Base-by-base conservation (phyloP, 2,329 filamentous ascomycete genomes). In the Alternaria consortialis region DNA sequence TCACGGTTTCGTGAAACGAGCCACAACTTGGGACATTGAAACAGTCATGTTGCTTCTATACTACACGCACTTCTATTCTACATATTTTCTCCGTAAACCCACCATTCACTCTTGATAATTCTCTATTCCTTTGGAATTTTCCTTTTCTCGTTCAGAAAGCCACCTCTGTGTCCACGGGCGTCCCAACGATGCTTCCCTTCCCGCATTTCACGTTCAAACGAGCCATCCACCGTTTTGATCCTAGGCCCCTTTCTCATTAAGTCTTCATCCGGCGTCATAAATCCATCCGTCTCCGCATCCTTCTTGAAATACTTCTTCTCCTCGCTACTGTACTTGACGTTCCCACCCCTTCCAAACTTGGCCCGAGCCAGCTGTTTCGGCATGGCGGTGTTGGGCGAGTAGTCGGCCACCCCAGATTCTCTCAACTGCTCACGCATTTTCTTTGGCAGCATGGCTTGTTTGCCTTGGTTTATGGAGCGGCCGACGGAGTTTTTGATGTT, bases 401-500 rank as follows among this genome's bases (percentile, higher is more conserved):
- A 67, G 8, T 57, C 25, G 2, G 32, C 40, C 5, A 34, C 8
- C 1, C 65, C 63, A 9, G 32, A 2, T 2, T 62, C 40, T 7
- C 20, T 8, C 15, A 68, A 25, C 31, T 54, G 31, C 25, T 47
- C 6, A 1, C 68, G 67, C 25, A 66, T 25, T 7, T 5, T 9
- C 46, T 13, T 58, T 7, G 71, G 69, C 12, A 73, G 37, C 50
- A 66, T 43, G 36, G 27, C 11, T 20, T 66, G 58, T 15, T 37
- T 50, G 9, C 68, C 66, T 7, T 56, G 1, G 12, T 42, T 20
- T 8, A 73, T 59, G 6, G 53, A 54, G 2, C 42, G 8, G 27
- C 32, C 13, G 2, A 74, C 71, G 1, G 55, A 40, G 1, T 2
- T 7, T 47, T 73, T 68, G 15, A 74, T 60, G 9, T 42, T 56